These are phyloP conservation scores for Cladophialophora immunda DNA, from an alignment of 2,329 filamentous ascomycete species.

Conservation along the genomic window DNA sequence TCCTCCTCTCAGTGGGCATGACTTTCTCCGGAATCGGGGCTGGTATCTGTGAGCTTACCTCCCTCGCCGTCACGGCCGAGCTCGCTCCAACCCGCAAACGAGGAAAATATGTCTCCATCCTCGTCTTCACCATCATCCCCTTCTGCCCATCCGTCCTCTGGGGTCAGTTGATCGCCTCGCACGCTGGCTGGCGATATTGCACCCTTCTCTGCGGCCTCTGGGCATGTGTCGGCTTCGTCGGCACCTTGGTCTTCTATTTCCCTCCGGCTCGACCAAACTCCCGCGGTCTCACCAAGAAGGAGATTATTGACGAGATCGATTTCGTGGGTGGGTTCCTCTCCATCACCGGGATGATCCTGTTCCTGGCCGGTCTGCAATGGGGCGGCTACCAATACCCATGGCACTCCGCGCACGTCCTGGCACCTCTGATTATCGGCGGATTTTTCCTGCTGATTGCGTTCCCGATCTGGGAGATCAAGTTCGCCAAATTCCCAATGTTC, in stretches of 20 bases:
- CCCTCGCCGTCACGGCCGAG: slow-evolving; percentile 73
- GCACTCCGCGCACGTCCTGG: slow-evolving; percentile 56
- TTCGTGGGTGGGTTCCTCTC: slow-evolving; percentile 60
- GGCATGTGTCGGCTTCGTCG: slow-evolving; percentile 53
- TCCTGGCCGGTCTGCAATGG: slow-evolving; percentile 62
- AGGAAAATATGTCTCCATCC: slow-evolving; percentile 67
- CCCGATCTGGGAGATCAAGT: slow-evolving; percentile 57
- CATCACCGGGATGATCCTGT: slow-evolving; percentile 57
- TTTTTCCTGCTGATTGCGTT: slow-evolving; percentile 53
- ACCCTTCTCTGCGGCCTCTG: slow-evolving; percentile 54
- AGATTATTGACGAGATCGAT: slow-evolving; percentile 58
- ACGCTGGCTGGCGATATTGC: slow-evolving; percentile 56
- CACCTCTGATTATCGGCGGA: slow-evolving; percentile 56
- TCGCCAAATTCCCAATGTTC: slow-evolving; percentile 57
- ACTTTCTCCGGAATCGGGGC: slow-evolving; percentile 70
- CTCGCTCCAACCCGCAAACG: slow-evolving; percentile 72
- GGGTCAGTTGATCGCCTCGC: slow-evolving; percentile 64
- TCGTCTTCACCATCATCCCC: slow-evolving; percentile 69
- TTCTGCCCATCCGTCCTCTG: slow-evolving; percentile 71
- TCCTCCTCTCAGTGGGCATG: slow-evolving; percentile 57
- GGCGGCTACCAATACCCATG: slow-evolving; percentile 56
- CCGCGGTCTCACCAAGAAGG: slow-evolving; percentile 39
- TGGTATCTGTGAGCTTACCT: slow-evolving; percentile 73
- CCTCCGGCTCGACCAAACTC: slow-evolving; percentile 55
- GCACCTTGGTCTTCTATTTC: slow-evolving; percentile 55